Base-by-base conservation (phyloP, 148 eudicot genomes). In the Fagopyrum homotropicum region DNA sequence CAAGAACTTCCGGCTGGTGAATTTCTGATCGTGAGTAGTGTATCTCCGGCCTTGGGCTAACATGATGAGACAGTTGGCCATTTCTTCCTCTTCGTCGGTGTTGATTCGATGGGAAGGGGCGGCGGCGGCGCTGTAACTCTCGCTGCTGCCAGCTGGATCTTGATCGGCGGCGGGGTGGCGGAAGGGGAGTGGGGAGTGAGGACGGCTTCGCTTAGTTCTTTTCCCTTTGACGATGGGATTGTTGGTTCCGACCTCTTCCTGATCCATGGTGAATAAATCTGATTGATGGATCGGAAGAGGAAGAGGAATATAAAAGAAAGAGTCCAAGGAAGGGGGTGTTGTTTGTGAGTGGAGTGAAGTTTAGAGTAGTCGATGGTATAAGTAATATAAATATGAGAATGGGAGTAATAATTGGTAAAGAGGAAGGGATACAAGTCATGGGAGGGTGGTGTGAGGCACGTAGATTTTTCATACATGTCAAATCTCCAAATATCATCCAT, bases 21-120 rank as follows among this genome's bases (percentile, higher is more conserved):
- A 66, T 7, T 66, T 66, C 71, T 40, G 52, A 49, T 49, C 52
- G 4, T 12, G 52, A 12, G 1, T 17, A 12, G 1, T 17, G 9
- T 12, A 66, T 3, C 71, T 3, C 14, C 71, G 71, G 5, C 71
- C 71, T 15, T 66, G 71, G 0, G 71, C 71, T 40, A 66, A 14
- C 71, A 66, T 43, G 77, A 75, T 75, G 49, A 75, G 63, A 56
- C 77, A 75, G 19, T 75, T 59, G 11, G 77, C 77, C 77, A 75
- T 46, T 29, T 75, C 77, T 12, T 75, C 56, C 8, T 75, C 77
- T 26, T 75, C 77, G 4, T 75, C 77, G 35, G 54, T 61, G 77
- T 61, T 59, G 51, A 43, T 0, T 1, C 9, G 71, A 14, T 66
- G 46, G 3, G 47, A 66, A 8, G 71, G 15, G 3, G 47, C 19